Percentiles rank a stretch among this genome's conserved stretches.
Conservation (phyloP, 2,329 filamentous ascomycete species). For the Aspergillus brunneoviolaceus region DNA sequence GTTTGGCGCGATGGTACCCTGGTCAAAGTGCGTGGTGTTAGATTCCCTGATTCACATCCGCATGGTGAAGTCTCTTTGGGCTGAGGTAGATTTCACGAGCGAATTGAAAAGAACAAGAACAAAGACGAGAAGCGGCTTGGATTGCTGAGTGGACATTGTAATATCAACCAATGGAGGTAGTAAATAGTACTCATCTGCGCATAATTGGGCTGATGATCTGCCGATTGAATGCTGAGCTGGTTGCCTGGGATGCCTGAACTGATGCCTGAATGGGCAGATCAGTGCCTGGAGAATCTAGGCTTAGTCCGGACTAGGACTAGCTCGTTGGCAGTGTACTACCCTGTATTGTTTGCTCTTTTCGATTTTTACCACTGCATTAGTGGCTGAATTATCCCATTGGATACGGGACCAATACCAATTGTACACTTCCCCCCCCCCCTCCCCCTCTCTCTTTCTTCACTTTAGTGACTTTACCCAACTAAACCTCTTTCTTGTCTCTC, state of each 20-base stretch:
- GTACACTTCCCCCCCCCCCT: background rate
- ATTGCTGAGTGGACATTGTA: no score
- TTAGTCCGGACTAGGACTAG: background rate
- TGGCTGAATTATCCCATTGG: background rate
- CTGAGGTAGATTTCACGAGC: no score
- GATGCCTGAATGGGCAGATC: background rate
- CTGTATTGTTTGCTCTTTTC: background rate
- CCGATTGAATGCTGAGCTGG: no score
- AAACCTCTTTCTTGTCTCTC: background rate
- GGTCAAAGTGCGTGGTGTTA: slow-evolving; percentile 30
- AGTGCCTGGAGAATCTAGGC: background rate
- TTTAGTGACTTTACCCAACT: background rate
- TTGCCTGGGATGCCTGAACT: no score
- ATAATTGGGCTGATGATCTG: no score
- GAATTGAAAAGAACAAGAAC: no score
- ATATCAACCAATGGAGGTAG: no score
- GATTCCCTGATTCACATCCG: no score
- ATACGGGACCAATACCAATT: background rate
- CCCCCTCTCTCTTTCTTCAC: background rate
- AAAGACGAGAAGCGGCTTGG: no score
- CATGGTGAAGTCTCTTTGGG: no score
- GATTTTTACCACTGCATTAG: background rate
- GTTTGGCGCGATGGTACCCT: slow-evolving; percentile 16
- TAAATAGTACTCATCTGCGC: no score
- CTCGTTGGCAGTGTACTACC: background rate